Base-by-base conservation (phyloP, 2,329 filamentous ascomycete genomes). In the Corinectria fuckeliana region DNA sequence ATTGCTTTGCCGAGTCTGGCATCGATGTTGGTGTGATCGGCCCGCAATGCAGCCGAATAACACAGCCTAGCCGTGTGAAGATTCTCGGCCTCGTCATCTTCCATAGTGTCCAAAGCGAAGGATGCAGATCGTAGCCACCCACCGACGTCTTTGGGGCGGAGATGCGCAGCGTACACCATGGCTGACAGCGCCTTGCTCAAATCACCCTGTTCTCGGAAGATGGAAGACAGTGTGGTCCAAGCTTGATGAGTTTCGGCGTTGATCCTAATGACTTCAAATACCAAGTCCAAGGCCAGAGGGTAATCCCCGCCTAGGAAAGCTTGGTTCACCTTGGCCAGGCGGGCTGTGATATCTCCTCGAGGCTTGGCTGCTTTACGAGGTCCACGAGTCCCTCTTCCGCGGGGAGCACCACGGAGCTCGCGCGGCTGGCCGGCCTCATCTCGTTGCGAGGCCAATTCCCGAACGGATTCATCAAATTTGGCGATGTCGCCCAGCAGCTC, bases 341-440 rank as follows among this genome's bases (percentile, higher is more conserved):
- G 80, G 38, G 85, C 80, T 68, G 89, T 91, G 73, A 93, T 91
- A 66, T 92, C 88, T 38, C 83, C 86, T 42, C 88, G 85, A 14
- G 88, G 89, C 71, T 91, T 89, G 8, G 85, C 87, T 21, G 86
- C 83, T 71, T 88, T 86, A 16, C 84, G 79, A 23, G 83, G 83
- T 6, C 83, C 83, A 13, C 78, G 74, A 44, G 72, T 58, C 25
- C 77, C 66, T 26, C 77, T 69, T 16, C 69, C 71, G 23, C 71
- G 69, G 20, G 55, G 38, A 5, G 59, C 65, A 34, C 70, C 64
- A 11, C 69, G 67, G 16, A 25, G 28, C 4, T 64, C 58, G 16
- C 58, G 58, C 4, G 66, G 56, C 7, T 61, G 50, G 16, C 68
- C 64, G 34, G 56, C 48, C 16, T 69, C 66, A 50, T 71, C 75